Conservation (phyloP, 176 grass and related monocot genomes). For the Cenchrus americanus region DNA sequence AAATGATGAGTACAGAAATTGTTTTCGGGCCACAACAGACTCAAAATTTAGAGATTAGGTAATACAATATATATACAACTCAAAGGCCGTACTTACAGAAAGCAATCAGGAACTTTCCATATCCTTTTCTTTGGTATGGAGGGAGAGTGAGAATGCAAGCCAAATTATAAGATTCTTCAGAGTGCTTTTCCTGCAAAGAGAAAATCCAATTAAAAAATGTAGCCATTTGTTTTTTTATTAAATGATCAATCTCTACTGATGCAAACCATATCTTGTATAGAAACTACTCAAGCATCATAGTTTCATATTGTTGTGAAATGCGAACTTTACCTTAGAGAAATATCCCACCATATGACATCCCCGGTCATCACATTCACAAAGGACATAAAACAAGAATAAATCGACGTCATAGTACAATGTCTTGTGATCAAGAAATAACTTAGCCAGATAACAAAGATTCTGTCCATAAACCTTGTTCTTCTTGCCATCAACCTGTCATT, state of each 20-base stretch:
- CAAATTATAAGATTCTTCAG: conserved; percentile 94
- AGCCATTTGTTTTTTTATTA: neutral
- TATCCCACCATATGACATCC: conserved; percentile 99
- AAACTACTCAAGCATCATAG: conserved; percentile 19
- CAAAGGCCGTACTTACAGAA: conserved; percentile 73
- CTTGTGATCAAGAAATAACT: conserved; percentile 98
- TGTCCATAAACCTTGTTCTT: conserved; percentile 99
- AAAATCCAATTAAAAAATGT: neutral
- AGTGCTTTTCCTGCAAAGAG: conserved; percentile 87
- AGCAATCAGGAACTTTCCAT: conserved; percentile 96
- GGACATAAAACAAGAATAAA: conserved; percentile 96
- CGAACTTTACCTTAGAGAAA: conserved; percentile 90
- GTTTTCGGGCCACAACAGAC: conserved; percentile 1
- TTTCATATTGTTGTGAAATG: neutral
- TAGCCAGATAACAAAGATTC: conserved; percentile 97
- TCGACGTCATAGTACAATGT: conserved; percentile 97
- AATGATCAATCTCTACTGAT: conserved; percentile 19
- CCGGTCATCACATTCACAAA: conserved; percentile 98
- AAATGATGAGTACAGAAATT: conserved; percentile 21
- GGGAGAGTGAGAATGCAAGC: conserved; percentile 99
- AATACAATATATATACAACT: neutral
- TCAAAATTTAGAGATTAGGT: conserved; percentile 11
- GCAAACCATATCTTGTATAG: conserved; percentile 13
- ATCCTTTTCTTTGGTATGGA: conserved; percentile 99
- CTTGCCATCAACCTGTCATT: conserved; percentile 94